These are phyloP conservation scores for Volvox carteri DNA, from an alignment of 163 green algal species.

Conservation along the genomic window DNA sequence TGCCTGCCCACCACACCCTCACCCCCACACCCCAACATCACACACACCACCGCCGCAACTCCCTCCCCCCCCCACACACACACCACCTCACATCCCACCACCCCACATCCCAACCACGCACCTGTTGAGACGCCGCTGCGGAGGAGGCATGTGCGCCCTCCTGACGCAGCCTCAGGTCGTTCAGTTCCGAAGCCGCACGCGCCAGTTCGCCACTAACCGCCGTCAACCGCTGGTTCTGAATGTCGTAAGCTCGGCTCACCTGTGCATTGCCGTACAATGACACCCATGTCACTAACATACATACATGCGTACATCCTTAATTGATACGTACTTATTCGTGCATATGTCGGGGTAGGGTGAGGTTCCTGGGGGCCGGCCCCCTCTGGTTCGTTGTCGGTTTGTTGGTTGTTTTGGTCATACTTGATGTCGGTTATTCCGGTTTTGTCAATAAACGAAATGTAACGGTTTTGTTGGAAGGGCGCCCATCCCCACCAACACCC, in stretches of 20 bases:
- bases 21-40: not conserved
- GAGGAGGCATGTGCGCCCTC: conserved; percentile 24
- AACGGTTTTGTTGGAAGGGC: too few species aligned
- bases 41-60: not conserved
- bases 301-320: not conserved
- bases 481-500: too few species aligned
- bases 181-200: conserved; percentile 39
- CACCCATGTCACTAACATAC: not conserved
- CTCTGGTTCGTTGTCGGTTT: too few species aligned
- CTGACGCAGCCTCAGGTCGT: conserved; percentile 56
- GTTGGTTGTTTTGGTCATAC: too few species aligned
- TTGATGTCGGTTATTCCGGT: too few species aligned
- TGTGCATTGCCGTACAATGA: not conserved
- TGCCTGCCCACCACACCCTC: too few species aligned
- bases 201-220: conserved; percentile 46
- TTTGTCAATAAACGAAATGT: too few species aligned
- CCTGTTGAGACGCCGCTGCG: conserved; percentile 5
- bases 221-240: conserved; percentile 56
- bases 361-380: too few species aligned
- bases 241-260: conserved; percentile 42
- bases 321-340: too few species aligned
- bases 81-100: not conserved
- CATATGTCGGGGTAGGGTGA: too few species aligned
- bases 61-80: not conserved
- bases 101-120: not conserved